phyloP scores from a whole-genome alignment of 768 basidiomycete species.

The Leucosporidium yakuticum region DNA sequence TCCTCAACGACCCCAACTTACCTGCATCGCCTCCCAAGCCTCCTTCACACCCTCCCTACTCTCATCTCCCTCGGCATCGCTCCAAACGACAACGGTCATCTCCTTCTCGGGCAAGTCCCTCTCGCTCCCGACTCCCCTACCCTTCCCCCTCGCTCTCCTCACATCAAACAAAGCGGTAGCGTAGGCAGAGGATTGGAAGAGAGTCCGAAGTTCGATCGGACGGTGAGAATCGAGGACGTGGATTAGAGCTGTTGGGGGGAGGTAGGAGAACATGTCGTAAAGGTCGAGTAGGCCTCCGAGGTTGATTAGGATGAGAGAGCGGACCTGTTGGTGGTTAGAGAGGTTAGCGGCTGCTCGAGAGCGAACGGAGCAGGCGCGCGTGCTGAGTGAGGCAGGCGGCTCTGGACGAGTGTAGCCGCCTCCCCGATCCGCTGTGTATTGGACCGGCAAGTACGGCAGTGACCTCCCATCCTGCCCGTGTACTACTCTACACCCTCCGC shows the following conservation, averaged over 20 bases:
- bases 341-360: not conserved
- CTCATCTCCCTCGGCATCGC: constrained; percentile 72
- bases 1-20: constrained; percentile 42
- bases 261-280: constrained; percentile 55
- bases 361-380: too few species aligned
- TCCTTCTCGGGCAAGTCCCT: constrained; percentile 43
- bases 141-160: constrained; percentile 33
- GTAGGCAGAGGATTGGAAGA: constrained; percentile 54
- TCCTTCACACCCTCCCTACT: constrained; percentile 61
- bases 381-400: too few species aligned
- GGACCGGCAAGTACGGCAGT: too few species aligned
- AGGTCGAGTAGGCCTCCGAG: constrained; percentile 86
- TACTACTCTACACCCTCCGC: too few species aligned
- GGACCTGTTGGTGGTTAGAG: constrained; percentile 52
- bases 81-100: constrained; percentile 77
- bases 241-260: constrained; percentile 58
- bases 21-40: constrained; percentile 79
- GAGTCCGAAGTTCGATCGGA: constrained; percentile 78
- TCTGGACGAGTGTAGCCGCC: too few species aligned
- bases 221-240: constrained; percentile 94
- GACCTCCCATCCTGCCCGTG: too few species aligned
- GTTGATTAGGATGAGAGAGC: constrained; percentile 83
- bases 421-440: too few species aligned
- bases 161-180: constrained; percentile 34
- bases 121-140: constrained; percentile 48